Percentiles rank a stretch among this genome's conserved stretches.
Conservation (phyloP, 1,284 basidiomycete species). For the Tilletiopsis washingtonensis region DNA sequence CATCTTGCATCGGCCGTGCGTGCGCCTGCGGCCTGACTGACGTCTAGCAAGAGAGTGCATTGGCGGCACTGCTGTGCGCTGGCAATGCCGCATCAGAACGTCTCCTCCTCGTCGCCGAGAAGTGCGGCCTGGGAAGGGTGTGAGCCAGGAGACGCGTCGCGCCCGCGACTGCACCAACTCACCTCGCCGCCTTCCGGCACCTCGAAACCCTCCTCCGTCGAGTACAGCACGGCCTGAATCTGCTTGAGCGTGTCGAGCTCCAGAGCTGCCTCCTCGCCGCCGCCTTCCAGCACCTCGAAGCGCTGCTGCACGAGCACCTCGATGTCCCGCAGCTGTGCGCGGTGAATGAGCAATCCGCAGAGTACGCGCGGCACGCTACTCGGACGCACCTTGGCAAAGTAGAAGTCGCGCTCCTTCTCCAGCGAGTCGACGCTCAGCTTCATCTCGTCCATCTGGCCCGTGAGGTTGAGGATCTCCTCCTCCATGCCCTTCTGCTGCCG, state of each 20-base stretch:
- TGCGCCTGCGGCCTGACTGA: too few species aligned
- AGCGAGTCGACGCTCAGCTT: constrained; percentile 70
- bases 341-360: neutral
- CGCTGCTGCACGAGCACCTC: constrained; percentile 68
- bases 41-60: too few species aligned
- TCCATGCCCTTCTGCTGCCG: constrained; percentile 42
- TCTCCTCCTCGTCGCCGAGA: constrained; percentile 2
- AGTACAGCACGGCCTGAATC: constrained; percentile 89
- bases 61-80: too few species aligned
- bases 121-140: neutral
- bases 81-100: too few species aligned
- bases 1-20: too few species aligned
- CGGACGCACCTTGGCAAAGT: constrained; percentile 78
- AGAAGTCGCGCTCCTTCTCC: constrained; percentile 89
- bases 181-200: constrained; percentile 38
- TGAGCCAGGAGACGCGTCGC: neutral
- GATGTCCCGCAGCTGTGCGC: constrained; percentile 58
- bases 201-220: constrained; percentile 60
- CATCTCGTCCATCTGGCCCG: constrained; percentile 74
- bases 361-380: neutral
- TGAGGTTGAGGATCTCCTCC: constrained; percentile 57
- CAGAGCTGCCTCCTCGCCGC: constrained; percentile 50
- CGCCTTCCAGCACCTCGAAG: constrained; percentile 39
- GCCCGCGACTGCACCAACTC: neutral
- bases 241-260: constrained; percentile 67